These are phyloP conservation scores for Blastobotrys aristatus DNA, from an alignment of 1,139 yeast genomes.

Conservation along the genomic window DNA sequence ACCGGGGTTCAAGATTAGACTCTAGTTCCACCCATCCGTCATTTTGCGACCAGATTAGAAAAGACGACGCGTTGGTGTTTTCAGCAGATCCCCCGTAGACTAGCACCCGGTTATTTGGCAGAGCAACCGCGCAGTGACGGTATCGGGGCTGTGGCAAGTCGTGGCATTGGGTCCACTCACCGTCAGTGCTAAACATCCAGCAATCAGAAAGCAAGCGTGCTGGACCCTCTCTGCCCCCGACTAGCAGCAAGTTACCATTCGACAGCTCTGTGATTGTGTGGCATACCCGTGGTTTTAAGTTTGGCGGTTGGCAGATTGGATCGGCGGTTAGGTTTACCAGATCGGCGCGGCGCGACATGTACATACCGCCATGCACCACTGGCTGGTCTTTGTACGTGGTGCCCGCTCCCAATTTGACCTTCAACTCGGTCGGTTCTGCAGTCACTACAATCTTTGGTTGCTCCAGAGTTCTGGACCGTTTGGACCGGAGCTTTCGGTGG, in stretches of 20 bases:
- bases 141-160: slow-evolving; percentile 45
- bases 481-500: neutral
- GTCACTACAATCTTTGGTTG: neutral
- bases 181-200: slow-evolving; percentile 32
- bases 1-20: slow-evolving; percentile 13
- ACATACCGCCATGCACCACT: slow-evolving; percentile 52
- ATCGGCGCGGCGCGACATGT: slow-evolving; percentile 40
- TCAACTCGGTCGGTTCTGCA: neutral
- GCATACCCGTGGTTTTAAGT: slow-evolving; percentile 47
- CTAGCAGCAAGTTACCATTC: slow-evolving; percentile 36
- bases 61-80: slow-evolving; percentile 25
- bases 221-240: slow-evolving; percentile 72
- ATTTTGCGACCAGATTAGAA: slow-evolving; percentile 23
- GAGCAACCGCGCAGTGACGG: slow-evolving; percentile 48
- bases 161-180: slow-evolving; percentile 37
- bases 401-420: slow-evolving; percentile 45
- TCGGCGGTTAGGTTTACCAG: slow-evolving; percentile 11
- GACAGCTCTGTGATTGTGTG: slow-evolving; percentile 46
- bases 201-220: slow-evolving; percentile 41
- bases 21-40: slow-evolving; percentile 24
- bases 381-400: slow-evolving; percentile 32
- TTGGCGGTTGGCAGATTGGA: neutral
- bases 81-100: slow-evolving; percentile 49
- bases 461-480: neutral
- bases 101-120: slow-evolving; percentile 38